A percentile compares a stretch with the other conserved stretches of the same genome.
phyloP scores from a whole-genome alignment of 2,329 filamentous ascomycete genomes.

The Didymella pomorum region DNA sequence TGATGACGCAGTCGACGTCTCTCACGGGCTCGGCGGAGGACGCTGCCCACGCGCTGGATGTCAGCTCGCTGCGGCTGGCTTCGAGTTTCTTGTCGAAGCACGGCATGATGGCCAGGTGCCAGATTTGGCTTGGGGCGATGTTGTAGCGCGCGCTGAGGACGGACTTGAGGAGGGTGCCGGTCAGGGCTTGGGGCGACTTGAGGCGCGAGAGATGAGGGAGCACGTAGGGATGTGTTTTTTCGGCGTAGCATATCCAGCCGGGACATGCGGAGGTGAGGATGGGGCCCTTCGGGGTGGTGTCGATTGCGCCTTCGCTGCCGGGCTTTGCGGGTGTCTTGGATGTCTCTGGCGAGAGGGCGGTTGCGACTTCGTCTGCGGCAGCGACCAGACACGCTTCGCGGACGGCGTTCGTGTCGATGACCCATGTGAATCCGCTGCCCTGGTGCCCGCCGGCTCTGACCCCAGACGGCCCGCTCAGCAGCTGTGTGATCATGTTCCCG shows the following conservation, averaged over 20 bases:
- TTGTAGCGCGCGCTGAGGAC: conserved; percentile 75
- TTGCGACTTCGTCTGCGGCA: conserved; percentile 57
- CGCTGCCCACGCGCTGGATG: conserved; percentile 73
- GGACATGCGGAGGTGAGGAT: conserved; percentile 91
- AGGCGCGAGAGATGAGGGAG: conserved; percentile 88
- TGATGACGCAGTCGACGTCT: conserved; percentile 98
- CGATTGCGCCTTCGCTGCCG: conserved; percentile 45
- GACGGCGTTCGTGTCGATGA: conserved; percentile 86
- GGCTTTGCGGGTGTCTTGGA: conserved; percentile 33
- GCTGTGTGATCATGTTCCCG: conserved; percentile 81
- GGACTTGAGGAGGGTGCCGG: conserved; percentile 89
- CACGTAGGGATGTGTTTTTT: conserved; percentile 95
- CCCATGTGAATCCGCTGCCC: conserved; percentile 83
- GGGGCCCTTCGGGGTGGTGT: conserved; percentile 64
- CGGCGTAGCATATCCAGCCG: conserved; percentile 98
- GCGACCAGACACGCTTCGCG: conserved; percentile 81
- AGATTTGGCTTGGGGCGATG: conserved; percentile 81
- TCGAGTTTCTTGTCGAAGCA: conserved; percentile 99
- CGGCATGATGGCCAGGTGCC: conserved; percentile 96
- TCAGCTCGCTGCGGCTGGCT: conserved; percentile 91
- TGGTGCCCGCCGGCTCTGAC: conserved; percentile 74
- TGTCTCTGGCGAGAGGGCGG: conserved; percentile 42
- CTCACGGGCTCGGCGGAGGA: conserved; percentile 60
- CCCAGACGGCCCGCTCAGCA: conserved; percentile 75
- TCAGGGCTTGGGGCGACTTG: conserved; percentile 92